Conservation (phyloP, 2,329 filamentous ascomycete species). For the Sordariomycetes sp. region DNA sequence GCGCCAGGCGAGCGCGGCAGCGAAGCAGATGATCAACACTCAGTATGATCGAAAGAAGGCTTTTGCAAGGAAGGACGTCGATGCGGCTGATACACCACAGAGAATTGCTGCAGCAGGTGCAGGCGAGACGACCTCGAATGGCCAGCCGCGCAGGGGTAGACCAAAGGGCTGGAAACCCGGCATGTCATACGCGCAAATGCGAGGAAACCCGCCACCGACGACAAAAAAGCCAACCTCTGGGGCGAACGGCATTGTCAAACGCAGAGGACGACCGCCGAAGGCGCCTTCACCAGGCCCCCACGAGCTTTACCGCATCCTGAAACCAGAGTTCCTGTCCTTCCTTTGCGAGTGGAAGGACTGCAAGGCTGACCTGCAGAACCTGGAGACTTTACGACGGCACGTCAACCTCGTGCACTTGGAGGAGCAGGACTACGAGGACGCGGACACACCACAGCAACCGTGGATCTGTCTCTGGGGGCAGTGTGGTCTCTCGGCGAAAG, state of each 20-base stretch:
- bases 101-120: no score
- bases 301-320: conserved; percentile 29
- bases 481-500: no score
- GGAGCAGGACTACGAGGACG: background rate
- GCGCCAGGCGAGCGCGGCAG: no score
- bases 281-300: conserved; percentile 25
- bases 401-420: conserved; percentile 39
- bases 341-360: conserved; percentile 52
- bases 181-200: conserved; percentile 17
- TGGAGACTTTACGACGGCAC: conserved; percentile 48
- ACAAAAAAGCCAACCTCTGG: conserved; percentile 1
- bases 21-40: no score
- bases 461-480: conserved; percentile 20
- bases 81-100: no score
- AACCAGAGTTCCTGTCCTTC: conserved; percentile 40
- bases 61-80: no score
- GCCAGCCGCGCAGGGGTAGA: conserved; percentile 23
- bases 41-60: no score
- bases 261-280: conserved; percentile 32
- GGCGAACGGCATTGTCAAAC: conserved; percentile 17
- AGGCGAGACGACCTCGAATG: no score
- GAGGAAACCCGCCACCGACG: conserved; percentile 4
- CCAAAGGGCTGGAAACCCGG: conserved; percentile 34
- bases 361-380: conserved; percentile 51
- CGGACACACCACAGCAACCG: conserved; percentile 1